Evolutionary conservation across 108 stramenopile genomes (phyloP), one percentile per base, ranked within the genome.

Genomic region (Pseudonitzschia pungens): DNA sequence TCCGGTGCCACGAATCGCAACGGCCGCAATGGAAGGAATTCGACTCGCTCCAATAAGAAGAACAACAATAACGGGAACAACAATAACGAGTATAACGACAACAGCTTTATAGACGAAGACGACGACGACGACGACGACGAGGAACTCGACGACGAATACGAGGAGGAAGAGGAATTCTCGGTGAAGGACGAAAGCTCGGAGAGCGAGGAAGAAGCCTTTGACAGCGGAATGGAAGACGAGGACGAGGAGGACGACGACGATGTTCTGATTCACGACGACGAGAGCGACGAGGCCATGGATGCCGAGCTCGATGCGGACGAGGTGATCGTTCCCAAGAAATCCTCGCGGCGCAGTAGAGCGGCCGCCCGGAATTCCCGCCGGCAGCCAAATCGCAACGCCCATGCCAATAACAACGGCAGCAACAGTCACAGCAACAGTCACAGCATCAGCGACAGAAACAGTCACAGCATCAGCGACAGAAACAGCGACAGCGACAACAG

Each of bases 141-240:
- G 4, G n/a, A n/a, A n/a, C n/a, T n/a, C n/a, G n/a, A n/a, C n/a
- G n/a, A n/a, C n/a, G n/a, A n/a, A n/a, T n/a, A n/a, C n/a, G n/a
- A n/a, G n/a, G n/a, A n/a, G n/a, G n/a, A n/a, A n/a, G n/a, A n/a
- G n/a, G n/a, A n/a, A n/a, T n/a, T 64, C 20, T 20, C 21, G 81
- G 79, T 42, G 75, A 48, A 14, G 71, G 75, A 59, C 60, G 43
- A 72, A 57, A 72, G 77, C 68, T 29, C 26, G 55, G 72, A 81
- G 20, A 80, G 85, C 69, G 53, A 52, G 14, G 51, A 52, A 44
- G 51, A 68, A 9, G 68, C 48, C 20, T 68, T 52, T 50, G 68
- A 68, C 51, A 48, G 28, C 20, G 48, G 9, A 11, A 12, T 53
- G 14, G 50, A 42, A 52, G 68, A 52, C 50, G 36, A 67, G 24